Evolutionary conservation across 495 filamentous ascomycete genomes (phyloP).

Genomic region (Chaetomidium leptoderma): DNA sequence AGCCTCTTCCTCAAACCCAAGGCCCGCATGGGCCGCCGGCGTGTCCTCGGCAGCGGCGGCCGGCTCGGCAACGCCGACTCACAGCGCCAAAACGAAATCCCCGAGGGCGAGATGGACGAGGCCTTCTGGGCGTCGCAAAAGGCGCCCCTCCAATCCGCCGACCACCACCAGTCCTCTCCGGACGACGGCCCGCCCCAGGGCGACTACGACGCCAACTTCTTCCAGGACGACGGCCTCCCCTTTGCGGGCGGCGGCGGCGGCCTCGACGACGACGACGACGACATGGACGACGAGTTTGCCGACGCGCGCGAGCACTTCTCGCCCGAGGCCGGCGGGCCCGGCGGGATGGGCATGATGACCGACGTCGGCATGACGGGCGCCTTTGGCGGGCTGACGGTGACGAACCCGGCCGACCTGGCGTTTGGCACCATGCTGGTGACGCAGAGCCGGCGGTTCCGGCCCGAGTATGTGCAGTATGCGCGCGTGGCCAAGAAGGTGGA

Average conservation of each 20-base stretch:
- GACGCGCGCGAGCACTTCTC: conserved; percentile 90
- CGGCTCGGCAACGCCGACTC: conserved; percentile 30
- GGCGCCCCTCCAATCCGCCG: conserved; percentile 35
- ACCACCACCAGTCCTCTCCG: conserved; percentile 16
- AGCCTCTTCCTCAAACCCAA: conserved; percentile 93
- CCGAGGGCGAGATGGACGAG: conserved; percentile 80
- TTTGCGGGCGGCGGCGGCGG: conserved; percentile 65
- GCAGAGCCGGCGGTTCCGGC: conserved; percentile 70
- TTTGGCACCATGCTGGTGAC: conserved; percentile 95
- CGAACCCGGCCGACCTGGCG: conserved; percentile 53
- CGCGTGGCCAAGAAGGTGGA: conserved; percentile 99
- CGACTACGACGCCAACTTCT: conserved; percentile 96
- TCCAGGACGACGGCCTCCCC: conserved; percentile 86
- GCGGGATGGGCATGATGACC: conserved; percentile 22
- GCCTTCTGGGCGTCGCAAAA: conserved; percentile 91
- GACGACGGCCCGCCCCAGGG: conserved; percentile 51
- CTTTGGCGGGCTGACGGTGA: conserved; percentile 46
- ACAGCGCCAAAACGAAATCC: conserved; percentile 49
- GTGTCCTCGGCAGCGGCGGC: conserved; percentile 23
- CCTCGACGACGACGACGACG: conserved; percentile 65
- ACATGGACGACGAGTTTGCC: conserved; percentile 67
- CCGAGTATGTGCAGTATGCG: conserved; percentile 96
- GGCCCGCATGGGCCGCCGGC: conserved; percentile 62
- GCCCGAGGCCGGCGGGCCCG: conserved; percentile 58
- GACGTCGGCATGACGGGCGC: conserved; percentile 46